phyloP scores from a whole-genome alignment of 805 yeast species.

The Kluyveromyces lactis region DNA sequence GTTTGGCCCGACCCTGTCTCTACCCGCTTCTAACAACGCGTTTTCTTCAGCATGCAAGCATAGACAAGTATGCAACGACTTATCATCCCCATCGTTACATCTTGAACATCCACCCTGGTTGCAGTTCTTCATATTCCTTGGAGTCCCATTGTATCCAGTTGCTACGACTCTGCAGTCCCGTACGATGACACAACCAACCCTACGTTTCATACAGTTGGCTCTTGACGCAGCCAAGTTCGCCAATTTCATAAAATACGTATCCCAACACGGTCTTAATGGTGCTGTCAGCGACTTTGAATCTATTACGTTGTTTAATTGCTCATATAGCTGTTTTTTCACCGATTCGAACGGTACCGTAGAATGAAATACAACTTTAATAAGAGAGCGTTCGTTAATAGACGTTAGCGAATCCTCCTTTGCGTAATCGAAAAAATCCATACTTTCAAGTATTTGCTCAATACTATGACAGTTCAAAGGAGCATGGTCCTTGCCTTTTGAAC shows the following conservation, averaged over 20 bases:
- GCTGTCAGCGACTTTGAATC: constrained; percentile 4
- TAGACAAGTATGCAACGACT: constrained; percentile 76
- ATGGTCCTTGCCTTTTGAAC: neutral
- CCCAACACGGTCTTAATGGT: constrained; percentile 80
- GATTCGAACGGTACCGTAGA: neutral
- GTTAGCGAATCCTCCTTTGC: neutral
- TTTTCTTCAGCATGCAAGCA: constrained; percentile 98
- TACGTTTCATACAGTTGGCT: constrained; percentile 93
- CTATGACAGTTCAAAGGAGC: neutral
- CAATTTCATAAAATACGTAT: constrained; percentile 85
- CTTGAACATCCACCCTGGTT: constrained; percentile 93
- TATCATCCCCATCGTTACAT: constrained; percentile 62
- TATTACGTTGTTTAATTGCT: neutral
- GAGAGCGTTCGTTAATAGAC: constrained; percentile 1
- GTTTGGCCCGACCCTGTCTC: constrained; percentile 62
- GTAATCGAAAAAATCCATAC: constrained; percentile 20
- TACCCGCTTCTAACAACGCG: constrained; percentile 88
- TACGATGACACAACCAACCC: constrained; percentile 95
- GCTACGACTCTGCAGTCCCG: constrained; percentile 80
- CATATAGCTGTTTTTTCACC: neutral
- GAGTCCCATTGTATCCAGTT: constrained; percentile 98
- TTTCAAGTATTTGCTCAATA: constrained; percentile 32
- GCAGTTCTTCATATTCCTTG: constrained; percentile 79
- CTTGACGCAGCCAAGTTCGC: constrained; percentile 91
- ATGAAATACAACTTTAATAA: constrained; percentile 3